These are phyloP conservation scores for Neofusicoccum sp. DNA, from an alignment of 2,329 filamentous ascomycete genomes.

Conservation along the genomic window DNA sequence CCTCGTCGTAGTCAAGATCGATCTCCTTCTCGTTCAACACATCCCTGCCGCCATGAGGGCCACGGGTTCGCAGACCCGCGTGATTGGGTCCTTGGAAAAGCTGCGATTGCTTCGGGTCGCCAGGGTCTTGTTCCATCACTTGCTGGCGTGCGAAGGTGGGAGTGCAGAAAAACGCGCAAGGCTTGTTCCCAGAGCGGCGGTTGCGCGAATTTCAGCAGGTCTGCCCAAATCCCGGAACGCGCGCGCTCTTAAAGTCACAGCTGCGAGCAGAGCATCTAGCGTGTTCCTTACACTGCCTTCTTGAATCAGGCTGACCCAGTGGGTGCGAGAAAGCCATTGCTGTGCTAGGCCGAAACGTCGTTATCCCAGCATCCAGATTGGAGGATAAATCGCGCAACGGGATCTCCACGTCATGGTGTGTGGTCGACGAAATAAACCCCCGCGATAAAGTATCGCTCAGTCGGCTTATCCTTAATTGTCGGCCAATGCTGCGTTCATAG, in stretches of 20 bases:
- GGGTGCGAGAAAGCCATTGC: not conserved
- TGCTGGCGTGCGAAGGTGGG: too few species aligned
- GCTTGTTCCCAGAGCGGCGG: not conserved
- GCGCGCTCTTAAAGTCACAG: too few species aligned
- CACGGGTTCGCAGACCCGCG: not conserved
- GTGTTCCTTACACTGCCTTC: not conserved
- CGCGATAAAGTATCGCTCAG: too few species aligned
- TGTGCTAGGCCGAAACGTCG: not conserved
- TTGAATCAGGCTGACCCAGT: not conserved
- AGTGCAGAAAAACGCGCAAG: not conserved
- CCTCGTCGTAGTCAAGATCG: conserved; percentile 12
- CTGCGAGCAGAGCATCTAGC: not conserved
- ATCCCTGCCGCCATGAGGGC: not conserved
- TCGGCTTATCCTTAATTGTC: too few species aligned
- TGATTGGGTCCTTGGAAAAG: not conserved
- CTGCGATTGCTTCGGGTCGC: not conserved
- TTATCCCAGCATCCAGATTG: conserved; percentile 1
- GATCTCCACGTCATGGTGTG: not conserved
- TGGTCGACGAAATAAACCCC: too few species aligned
- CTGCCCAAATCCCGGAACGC: too few species aligned
- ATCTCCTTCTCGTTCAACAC: not conserved
- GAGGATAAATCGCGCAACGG: conserved; percentile 4
- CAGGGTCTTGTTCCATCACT: not conserved
- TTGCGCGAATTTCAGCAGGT: not conserved
- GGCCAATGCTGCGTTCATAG: too few species aligned